Base-by-base conservation (phyloP, 192 early-diverging fungal genomes). In the Backusella tuberculispora region DNA sequence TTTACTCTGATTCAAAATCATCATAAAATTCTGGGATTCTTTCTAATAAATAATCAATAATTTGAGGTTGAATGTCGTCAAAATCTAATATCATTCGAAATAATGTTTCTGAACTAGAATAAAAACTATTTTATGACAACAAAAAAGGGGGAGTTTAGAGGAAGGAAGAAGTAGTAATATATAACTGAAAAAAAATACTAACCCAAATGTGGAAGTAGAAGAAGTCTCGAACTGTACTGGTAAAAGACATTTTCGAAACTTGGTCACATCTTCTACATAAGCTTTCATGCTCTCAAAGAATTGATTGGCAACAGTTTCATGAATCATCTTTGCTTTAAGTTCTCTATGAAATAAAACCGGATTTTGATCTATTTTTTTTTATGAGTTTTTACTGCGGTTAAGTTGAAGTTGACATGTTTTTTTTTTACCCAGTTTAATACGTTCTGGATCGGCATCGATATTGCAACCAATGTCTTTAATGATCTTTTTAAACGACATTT, bases 1-100 rank as follows among this genome's bases (percentile, higher is more conserved):
- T 50, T 47, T 74, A 70, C 76, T 81, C 75, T 12, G 81, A 74
- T 47, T 82, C 79, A 6, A 84, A 85, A 34, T 83, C 82, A 70
- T 83, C 80, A 37, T 86, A 84, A 65, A 85, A 88, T 68, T 91
- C 91, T 14, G 90, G 85, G 29, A 92, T 78, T 71, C 83, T 85
- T 44, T 92, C 90, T 69, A 92, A 77, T 8, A 91, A 76, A 46
- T 80, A 73, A 15, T 73, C 63, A 8, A 89, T 82, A 4, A 92
- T 72, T 6, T 80, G 84, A 0, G 88, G 73, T 63, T 93, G 92
- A 26, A 93, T 44, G 19, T 77, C 63, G 48, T 92, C 90, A 5
- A 92, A 83, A 3, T 85, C 81, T 26, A 93, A 73, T 53, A 93
- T 68, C 10, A 87, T 81, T 46, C 87, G 85, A 46, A 90, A 83